Evolutionary conservation across 306 rosid genomes (phyloP), one percentile per base, ranked within the genome.

Genomic region (Coriaria nepalensis): DNA sequence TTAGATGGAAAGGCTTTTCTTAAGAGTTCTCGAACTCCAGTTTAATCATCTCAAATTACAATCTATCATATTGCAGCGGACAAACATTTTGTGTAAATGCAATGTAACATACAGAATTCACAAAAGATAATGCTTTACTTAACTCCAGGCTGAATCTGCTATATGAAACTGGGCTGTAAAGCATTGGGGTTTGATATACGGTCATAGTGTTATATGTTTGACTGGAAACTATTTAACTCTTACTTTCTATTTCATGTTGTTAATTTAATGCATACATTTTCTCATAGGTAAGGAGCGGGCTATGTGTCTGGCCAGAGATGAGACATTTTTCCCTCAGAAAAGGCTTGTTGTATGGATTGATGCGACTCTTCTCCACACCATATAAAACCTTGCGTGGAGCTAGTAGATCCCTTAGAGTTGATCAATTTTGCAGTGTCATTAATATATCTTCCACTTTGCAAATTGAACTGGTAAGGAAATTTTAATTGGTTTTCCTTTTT

Each of bases 381-480:
- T 63, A 84, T 48, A 84, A 90, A 68, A 81, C 98, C 10, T 29
- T 85, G 59, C 92, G 94, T 9, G 92, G 82, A 53, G 97, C 97
- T 43, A 81, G 87, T 67, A 82, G 98, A 29, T 79, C 98, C 0
- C 68, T 90, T 53, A 73, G 73, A 49, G 94, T 85, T 29, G 76
- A 68, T 65, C 93, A 82, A 37, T 90, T 90, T 46, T 90, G 98
- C 81, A 90, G 98, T 50, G 94, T 90, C 43, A 90, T 82, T 58
- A 85, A 69, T 49, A 68, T 79, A 50, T 77, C 94, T 6, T 78
- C 95, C 56, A 56, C 98, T 0, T 62, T 90, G 73, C 93, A 77
- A 62, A 82, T 90, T 68, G 95, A 90, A 71, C 71, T 90, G 95
- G 95, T 90, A 64, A 73, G 87, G 49, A 38, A 38, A 42, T 20